A percentile compares a stretch with the other conserved stretches of the same genome.
Conservation (phyloP, 2,329 filamentous ascomycete species). For the Thelonectria olida region DNA sequence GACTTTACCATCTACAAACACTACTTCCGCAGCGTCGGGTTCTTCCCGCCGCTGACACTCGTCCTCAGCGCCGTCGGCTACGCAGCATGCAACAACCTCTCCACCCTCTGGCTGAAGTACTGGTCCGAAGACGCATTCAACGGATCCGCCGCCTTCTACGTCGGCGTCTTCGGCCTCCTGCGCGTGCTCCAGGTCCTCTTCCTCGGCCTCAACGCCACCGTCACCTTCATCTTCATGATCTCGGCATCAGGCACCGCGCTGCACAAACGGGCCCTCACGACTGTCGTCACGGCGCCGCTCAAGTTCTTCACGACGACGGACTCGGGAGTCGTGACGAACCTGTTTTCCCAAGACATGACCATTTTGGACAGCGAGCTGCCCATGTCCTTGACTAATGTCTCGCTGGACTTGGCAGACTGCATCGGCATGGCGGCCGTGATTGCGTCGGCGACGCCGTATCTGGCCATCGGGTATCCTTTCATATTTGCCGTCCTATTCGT, state of each 20-base stretch:
- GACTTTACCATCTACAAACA: slow-evolving; percentile 47
- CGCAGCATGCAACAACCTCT: slow-evolving; percentile 42
- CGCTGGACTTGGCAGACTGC: slow-evolving; percentile 32
- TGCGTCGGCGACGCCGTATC: slow-evolving; percentile 51
- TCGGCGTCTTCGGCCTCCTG: slow-evolving; percentile 44
- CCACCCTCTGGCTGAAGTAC: slow-evolving; percentile 52
- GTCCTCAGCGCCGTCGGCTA: slow-evolving; percentile 29
- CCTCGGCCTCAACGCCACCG: slow-evolving; percentile 23
- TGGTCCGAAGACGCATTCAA: slow-evolving; percentile 48
- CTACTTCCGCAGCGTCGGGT: slow-evolving; percentile 44
- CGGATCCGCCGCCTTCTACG: slow-evolving; percentile 38
- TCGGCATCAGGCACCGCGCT: slow-evolving; percentile 43
- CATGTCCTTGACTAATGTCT: slow-evolving; percentile 43
- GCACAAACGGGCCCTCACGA: slow-evolving; percentile 45
- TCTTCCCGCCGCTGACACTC: slow-evolving; percentile 27
- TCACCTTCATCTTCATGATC: slow-evolving; percentile 38
- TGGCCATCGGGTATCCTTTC: slow-evolving; percentile 60
- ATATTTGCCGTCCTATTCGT: slow-evolving; percentile 56
- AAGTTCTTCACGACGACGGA: slow-evolving; percentile 54
- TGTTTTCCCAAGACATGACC: slow-evolving; percentile 57
- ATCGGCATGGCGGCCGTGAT: slow-evolving; percentile 60
- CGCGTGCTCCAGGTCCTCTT: slow-evolving; percentile 27
- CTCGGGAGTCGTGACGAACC: slow-evolving; percentile 51
- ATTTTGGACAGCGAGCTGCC: slow-evolving; percentile 53
- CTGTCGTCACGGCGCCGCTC: slow-evolving; percentile 50